These are phyloP conservation scores for Pichia membranifaciens DNA, from an alignment of 805 yeast species.

Conservation along the genomic window DNA sequence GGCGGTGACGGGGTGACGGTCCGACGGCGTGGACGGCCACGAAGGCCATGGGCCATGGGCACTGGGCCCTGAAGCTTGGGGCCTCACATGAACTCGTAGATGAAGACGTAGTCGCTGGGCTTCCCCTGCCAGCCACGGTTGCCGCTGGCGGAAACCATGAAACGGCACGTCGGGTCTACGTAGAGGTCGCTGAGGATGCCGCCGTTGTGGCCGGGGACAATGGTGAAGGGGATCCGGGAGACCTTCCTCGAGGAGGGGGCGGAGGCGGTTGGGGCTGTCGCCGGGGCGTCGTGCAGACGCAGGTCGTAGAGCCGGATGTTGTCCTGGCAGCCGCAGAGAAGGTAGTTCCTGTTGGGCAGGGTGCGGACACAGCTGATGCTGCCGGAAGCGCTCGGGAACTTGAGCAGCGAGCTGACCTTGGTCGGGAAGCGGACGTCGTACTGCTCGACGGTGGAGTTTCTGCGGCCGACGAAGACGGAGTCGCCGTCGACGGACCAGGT, in stretches of 20 bases:
- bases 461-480: constrained; percentile 72
- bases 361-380: constrained; percentile 78
- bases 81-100: constrained; percentile 13
- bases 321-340: constrained; percentile 86
- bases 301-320: constrained; percentile 85
- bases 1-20: neutral
- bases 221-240: constrained; percentile 64
- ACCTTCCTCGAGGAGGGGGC: neutral
- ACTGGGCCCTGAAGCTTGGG: neutral
- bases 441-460: constrained; percentile 84
- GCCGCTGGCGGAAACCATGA: constrained; percentile 87
- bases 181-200: constrained; percentile 72
- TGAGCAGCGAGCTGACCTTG: constrained; percentile 46
- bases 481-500: constrained; percentile 87
- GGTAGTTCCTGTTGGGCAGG: constrained; percentile 72
- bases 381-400: constrained; percentile 83
- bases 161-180: constrained; percentile 83
- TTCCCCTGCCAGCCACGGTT: constrained; percentile 92
- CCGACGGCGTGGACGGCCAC: neutral
- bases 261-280: constrained; percentile 24
- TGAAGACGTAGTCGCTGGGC: constrained; percentile 69
- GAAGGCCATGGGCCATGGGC: too few relatives aligned
- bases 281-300: constrained; percentile 2
- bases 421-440: constrained; percentile 56
- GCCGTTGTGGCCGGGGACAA: constrained; percentile 96